Conservation (phyloP, 176 grass and related monocot genomes). For the Aechmea fasciata region DNA sequence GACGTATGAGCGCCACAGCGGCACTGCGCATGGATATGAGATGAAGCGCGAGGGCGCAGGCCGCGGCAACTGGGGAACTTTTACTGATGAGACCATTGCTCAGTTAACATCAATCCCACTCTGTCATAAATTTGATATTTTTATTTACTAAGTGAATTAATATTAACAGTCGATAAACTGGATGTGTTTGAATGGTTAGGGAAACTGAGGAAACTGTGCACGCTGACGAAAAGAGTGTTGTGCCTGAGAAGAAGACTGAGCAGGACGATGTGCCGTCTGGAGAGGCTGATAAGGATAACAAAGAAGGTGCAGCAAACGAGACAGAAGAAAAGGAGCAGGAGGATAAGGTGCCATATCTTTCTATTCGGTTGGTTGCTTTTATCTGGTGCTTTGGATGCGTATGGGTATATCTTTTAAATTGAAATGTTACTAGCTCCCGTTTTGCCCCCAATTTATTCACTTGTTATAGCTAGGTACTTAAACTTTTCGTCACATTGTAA, state of each 20-base stretch:
- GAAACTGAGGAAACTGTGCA: conserved; percentile 47
- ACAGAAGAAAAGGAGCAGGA: conserved; percentile 71
- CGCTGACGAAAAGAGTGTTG: conserved; percentile 33
- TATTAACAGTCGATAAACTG: background rate
- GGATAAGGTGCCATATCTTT: conserved; percentile 47
- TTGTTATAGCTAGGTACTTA: too few relatives aligned
- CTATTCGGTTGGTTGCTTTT: conserved; percentile 5
- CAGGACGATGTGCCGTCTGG: conserved; percentile 21
- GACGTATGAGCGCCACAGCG: conserved; percentile 62
- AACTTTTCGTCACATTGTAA: too few relatives aligned
- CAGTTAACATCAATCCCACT: conserved; percentile 31
- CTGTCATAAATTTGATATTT: background rate
- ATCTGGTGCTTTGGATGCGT: background rate
- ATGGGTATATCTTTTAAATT: background rate
- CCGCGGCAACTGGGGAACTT: conserved; percentile 68
- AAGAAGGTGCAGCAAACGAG: conserved; percentile 37
- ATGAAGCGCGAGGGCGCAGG: conserved; percentile 68
- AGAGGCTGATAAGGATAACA: conserved; percentile 42
- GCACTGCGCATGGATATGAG: conserved; percentile 62
- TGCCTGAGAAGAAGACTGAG: conserved; percentile 39
- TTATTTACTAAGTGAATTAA: background rate
- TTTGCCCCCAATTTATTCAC: too few relatives aligned
- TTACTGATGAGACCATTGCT: conserved; percentile 41
- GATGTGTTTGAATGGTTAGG: conserved; percentile 23
- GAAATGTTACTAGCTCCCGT: background rate